Base-by-base conservation (phyloP, 208 protist species). In the Trichomonas gallinae region DNA sequence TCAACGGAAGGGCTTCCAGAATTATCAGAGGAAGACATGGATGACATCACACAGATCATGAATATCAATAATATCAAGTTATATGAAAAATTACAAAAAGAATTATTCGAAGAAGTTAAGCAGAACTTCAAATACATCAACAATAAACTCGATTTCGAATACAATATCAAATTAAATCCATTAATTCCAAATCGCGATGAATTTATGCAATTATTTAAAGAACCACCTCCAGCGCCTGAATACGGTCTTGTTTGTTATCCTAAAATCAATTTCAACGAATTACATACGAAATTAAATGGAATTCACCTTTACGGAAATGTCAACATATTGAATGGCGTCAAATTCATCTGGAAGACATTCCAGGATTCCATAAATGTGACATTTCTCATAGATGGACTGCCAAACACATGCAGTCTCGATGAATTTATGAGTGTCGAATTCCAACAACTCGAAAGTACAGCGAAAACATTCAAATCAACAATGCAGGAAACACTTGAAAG, bases 131-230 rank as follows among this genome's bases (percentile, higher is more conserved):
- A 51, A 51, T n/a, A 51, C 42, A 93, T 40, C 15, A 93, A 93
- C 31, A 93, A 93, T 38, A 48, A 51, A 51, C 31, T 93, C 2
- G 44, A 93, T 34, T 93, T 42, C 44, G 36, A 93, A 93, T 93
- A 42, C 13, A 44, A 93, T 38, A 51, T 93, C 13, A 51, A 51
- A 51, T 40, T 42, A 34, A 93, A 93, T 93, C 87, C 87, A 51
- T 93, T 93, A 51, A 93, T 93, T 58, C 87, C 87, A 51, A 51
- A 93, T 93, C 40, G 87, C 42, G 87, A 93, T 48, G 40, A 48
- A 51, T 93, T 93, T 51, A 40, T 93, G 44, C 23, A 48, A 51
- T 38, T 93, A 48, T 58, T 93, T 51, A 23, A 48, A 58, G 44
- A 93, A 17, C 87, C 87, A 1, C 44, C 40, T 38, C 40, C 40